phyloP scores from a whole-genome alignment of 2,329 filamentous ascomycete species.

The Orbilia brochopaga region DNA sequence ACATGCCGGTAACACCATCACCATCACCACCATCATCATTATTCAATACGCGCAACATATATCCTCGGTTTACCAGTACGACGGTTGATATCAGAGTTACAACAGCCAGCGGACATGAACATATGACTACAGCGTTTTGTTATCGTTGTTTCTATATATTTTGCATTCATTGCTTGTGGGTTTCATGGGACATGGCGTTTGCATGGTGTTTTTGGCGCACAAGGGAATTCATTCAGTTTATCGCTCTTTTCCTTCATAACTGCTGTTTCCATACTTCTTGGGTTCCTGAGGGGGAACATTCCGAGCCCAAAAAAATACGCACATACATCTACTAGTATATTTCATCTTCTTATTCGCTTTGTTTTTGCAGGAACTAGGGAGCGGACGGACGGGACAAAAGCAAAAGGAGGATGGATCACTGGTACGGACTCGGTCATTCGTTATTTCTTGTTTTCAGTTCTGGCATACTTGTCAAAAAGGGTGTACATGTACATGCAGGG shows the following conservation, averaged over 20 bases:
- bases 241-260: neutral
- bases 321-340: slow-evolving; percentile 8
- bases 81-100: slow-evolving; percentile 33
- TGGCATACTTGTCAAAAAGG: neutral
- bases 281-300: neutral
- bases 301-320: slow-evolving; percentile 16
- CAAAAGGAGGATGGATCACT: slow-evolving; percentile 14
- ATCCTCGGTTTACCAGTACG: slow-evolving; percentile 26
- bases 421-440: slow-evolving; percentile 28
- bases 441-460: slow-evolving; percentile 3
- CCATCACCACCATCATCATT: too few species aligned
- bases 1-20: slow-evolving; percentile 4
- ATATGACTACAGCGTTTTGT: slow-evolving; percentile 12
- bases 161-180: slow-evolving; percentile 11
- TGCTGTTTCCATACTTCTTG: slow-evolving; percentile 7
- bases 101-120: slow-evolving; percentile 34
- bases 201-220: slow-evolving; percentile 36
- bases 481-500: too few species aligned
- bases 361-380: slow-evolving; percentile 23
- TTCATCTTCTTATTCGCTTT: slow-evolving; percentile 6
- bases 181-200: slow-evolving; percentile 38
- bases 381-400: slow-evolving; percentile 34
- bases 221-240: slow-evolving; percentile 8
- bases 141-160: slow-evolving; percentile 14
- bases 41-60: slow-evolving; percentile 27